Conservation (phyloP, 2,329 filamentous ascomycete genomes). For the Colletotrichum sp. region DNA sequence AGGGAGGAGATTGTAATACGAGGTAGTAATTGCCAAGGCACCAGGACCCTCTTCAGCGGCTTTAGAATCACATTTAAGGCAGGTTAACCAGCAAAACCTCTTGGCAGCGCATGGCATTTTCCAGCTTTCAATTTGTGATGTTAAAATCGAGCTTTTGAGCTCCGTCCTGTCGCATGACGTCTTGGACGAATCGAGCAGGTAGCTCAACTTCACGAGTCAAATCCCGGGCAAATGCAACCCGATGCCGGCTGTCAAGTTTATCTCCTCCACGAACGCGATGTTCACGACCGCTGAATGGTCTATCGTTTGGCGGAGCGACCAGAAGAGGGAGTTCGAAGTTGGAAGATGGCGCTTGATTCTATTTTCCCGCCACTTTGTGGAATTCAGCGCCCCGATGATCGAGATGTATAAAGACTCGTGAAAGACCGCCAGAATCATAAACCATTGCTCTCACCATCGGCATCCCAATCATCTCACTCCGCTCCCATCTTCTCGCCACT, state of each 20-base stretch:
- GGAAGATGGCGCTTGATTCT: background rate
- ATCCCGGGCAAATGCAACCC: background rate
- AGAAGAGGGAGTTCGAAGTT: background rate
- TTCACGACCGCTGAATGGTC: background rate
- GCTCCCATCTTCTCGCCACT: background rate
- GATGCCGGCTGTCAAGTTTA: background rate
- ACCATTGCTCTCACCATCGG: slow-evolving; percentile 40
- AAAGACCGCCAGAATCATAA: slow-evolving; percentile 27
- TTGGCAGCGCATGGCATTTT: background rate
- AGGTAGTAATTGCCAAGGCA: background rate
- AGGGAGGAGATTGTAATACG: background rate
- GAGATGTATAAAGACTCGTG: background rate
- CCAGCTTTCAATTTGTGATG: background rate
- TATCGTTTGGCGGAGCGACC: background rate
- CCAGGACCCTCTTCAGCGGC: background rate
- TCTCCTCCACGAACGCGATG: background rate
- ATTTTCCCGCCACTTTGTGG: background rate
- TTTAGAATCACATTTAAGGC: background rate
- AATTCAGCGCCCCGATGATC: background rate
- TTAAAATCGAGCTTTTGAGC: background rate
- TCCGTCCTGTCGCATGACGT: background rate
- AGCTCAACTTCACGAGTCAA: background rate
- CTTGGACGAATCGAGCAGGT: background rate
- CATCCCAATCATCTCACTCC: background rate
- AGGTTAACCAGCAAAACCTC: background rate